Percentiles rank a stretch among this genome's conserved stretches.
Evolutionary conservation across 1,139 yeast species (phyloP).

Genomic region (Groenewaldozyma sp.): DNA sequence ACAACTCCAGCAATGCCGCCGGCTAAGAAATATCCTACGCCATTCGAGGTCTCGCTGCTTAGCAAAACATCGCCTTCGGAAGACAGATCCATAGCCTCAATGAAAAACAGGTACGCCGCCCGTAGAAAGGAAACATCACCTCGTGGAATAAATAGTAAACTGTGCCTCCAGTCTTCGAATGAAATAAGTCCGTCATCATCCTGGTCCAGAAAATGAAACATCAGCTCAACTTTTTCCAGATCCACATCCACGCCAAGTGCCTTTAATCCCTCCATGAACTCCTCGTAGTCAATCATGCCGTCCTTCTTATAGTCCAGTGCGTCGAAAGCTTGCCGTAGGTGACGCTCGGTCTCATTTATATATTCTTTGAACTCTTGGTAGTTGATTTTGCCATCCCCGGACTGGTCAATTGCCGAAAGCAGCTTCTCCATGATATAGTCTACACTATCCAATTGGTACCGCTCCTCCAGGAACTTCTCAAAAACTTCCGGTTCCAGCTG

Average conservation of each 20-base stretch:
- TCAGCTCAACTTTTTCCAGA: constrained; percentile 44
- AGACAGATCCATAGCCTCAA: constrained; percentile 71
- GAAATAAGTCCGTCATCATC: constrained; percentile 64
- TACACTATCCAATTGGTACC: constrained; percentile 47
- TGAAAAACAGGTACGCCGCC: constrained; percentile 75
- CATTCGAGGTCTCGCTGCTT: constrained; percentile 67
- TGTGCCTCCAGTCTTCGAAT: constrained; percentile 79
- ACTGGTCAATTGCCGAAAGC: constrained; percentile 47
- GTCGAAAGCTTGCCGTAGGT: constrained; percentile 60
- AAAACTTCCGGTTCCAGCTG: not conserved
- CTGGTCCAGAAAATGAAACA: constrained; percentile 54
- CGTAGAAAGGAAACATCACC: constrained; percentile 55
- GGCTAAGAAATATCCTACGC: constrained; percentile 83
- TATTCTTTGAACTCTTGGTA: constrained; percentile 54
- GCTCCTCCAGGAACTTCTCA: constrained; percentile 11
- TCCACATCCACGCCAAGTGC: constrained; percentile 48
- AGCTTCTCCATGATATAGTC: constrained; percentile 50
- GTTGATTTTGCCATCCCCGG: constrained; percentile 40
- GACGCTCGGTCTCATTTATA: constrained; percentile 54
- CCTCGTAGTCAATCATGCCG: constrained; percentile 59
- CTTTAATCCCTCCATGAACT: constrained; percentile 55
- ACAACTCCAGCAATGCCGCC: constrained; percentile 96
- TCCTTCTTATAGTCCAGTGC: constrained; percentile 67
- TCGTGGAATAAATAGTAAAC: constrained; percentile 73
- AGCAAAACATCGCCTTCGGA: constrained; percentile 90